A percentile compares a stretch with the other conserved stretches of the same genome.
Conservation (phyloP, 257 asterid species). For the Solanum piurae region DNA sequence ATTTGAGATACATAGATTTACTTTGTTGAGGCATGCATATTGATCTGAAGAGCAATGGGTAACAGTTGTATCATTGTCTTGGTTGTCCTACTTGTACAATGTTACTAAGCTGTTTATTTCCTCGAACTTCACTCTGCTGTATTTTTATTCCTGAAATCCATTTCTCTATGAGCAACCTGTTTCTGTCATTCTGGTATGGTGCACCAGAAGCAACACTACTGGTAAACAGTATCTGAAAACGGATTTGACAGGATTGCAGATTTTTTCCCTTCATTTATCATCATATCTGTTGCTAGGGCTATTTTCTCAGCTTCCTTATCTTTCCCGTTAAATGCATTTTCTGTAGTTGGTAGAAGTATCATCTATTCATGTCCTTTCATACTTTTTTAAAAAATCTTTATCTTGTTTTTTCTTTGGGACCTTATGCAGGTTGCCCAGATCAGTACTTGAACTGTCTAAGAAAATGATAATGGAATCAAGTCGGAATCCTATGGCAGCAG, state of each 20-base stretch:
- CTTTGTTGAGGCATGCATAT: neutral
- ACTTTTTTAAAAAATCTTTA: neutral
- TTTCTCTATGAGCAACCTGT: neutral
- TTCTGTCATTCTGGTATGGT: neutral
- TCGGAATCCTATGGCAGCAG: constrained; percentile 63
- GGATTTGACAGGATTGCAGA: neutral
- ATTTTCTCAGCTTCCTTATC: neutral
- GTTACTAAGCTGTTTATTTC: neutral
- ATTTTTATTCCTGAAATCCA: neutral
- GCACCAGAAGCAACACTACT: neutral
- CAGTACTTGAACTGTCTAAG: constrained; percentile 85
- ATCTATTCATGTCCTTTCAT: neutral
- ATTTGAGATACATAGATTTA: neutral
- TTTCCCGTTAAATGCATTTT: neutral
- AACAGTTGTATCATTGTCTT: neutral
- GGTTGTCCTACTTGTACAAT: neutral
- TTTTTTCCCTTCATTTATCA: neutral
- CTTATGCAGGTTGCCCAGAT: constrained; percentile 64
- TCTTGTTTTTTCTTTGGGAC: neutral
- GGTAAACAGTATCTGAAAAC: neutral
- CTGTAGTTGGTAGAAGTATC: neutral
- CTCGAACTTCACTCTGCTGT: neutral
- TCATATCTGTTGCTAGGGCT: neutral
- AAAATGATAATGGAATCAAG: constrained; percentile 68
- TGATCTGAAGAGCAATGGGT: neutral